Base-by-base conservation (phyloP, 179 eudicot genomes). In the Vitellaria paradoxa region DNA sequence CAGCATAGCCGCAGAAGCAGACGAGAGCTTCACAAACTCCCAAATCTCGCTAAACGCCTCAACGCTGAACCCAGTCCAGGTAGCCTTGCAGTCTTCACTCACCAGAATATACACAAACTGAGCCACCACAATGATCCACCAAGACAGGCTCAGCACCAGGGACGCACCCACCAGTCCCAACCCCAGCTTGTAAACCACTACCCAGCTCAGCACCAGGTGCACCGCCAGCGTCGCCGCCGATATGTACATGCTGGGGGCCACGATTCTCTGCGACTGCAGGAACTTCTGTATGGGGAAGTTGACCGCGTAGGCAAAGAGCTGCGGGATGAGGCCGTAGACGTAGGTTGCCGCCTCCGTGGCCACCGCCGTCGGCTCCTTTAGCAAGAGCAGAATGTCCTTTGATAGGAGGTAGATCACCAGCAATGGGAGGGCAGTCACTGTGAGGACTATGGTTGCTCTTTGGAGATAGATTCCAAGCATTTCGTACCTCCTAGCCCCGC, bases 251-350 rank as follows among this genome's bases (percentile, higher is more conserved):
- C 90, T 85, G 6, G 93, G 93, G 45, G 67, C 74, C 52, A 90
- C 89, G 0, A 88, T 84, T 75, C 91, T 86, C 79, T 90, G 93
- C 8, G 91, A 57, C 30, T 90, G 93, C 14, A 90, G 88, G 59
- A 86, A 90, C 68, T 90, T 90, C 68, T 90, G 93, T 0, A 90
- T 85, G 18, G 93, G 93, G 75, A 90, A 90, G 55, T 88, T 90
- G 20, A 78, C 20, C 17, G 93, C 89, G 79, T 90, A 90, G 49
- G 91, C 93, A 75, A 86, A 88, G 6, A 90, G 79, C 79, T 90
- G 91, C 3, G 93, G 93, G 73, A 90, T 88, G 40, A 88, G 90
- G 6, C 93, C 93, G 70, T 86, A 86, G 9, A 90, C 88, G 67
- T 85, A 90, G 12, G 79, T 1, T 7, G 90, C 82, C 11, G 93